Percentiles rank a stretch among this genome's conserved stretches.
Conservation (phyloP, 2,329 filamentous ascomycete species). For the Pseudocercospora macadamiae region DNA sequence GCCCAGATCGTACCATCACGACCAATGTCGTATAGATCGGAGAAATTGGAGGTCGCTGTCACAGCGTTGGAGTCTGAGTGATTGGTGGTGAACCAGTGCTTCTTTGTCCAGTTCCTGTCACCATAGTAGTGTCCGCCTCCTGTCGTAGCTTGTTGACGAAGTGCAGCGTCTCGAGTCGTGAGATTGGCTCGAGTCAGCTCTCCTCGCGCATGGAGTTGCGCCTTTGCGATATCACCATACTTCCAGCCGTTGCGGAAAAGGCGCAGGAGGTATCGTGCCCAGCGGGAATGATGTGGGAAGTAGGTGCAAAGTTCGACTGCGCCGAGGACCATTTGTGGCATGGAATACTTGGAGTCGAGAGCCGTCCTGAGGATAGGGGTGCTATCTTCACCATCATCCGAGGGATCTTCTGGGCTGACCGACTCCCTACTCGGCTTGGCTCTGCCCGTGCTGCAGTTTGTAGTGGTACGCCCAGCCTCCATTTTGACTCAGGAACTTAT, state of each 20-base stretch:
- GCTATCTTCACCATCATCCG: not conserved
- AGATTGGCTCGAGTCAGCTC: not conserved
- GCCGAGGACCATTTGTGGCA: not conserved
- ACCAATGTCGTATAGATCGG: not conserved
- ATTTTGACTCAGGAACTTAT: no score
- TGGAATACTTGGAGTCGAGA: not conserved
- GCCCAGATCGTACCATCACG: not conserved
- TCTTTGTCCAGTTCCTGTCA: not conserved
- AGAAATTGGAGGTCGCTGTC: not conserved
- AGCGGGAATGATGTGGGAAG: not conserved
- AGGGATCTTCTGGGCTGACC: not conserved
- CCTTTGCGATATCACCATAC: not conserved
- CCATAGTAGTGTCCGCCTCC: not conserved
- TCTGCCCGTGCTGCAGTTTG: not conserved
- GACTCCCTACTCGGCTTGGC: not conserved
- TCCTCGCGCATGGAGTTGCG: not conserved
- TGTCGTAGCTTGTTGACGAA: not conserved
- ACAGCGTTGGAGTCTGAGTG: not conserved
- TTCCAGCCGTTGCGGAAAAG: constrained; percentile 4
- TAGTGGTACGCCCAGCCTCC: no score
- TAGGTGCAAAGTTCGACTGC: not conserved
- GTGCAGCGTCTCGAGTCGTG: not conserved
- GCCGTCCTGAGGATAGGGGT: not conserved
- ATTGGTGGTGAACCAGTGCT: not conserved
- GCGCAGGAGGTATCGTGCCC: not conserved